phyloP scores from a whole-genome alignment of 352 stramenopile species.

The Phytophthora nicotianae region DNA sequence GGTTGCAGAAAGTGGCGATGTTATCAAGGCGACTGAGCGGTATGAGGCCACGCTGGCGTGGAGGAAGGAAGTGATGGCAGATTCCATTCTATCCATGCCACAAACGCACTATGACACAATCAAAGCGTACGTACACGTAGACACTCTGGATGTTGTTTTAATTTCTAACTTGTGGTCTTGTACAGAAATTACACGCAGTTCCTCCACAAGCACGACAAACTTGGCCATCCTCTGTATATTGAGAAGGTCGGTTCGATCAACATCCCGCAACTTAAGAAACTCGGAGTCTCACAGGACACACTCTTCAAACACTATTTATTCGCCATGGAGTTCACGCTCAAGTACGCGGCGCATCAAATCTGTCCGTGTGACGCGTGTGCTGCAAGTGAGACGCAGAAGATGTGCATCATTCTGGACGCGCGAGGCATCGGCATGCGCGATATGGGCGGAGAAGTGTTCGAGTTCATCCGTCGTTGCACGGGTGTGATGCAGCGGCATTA shows the following conservation, averaged over 20 bases:
- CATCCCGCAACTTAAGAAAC: slow-evolving; percentile 80
- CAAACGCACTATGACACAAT: slow-evolving; percentile 72
- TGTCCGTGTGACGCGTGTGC: slow-evolving; percentile 67
- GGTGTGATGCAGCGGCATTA: slow-evolving; percentile 90
- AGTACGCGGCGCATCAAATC: slow-evolving; percentile 65
- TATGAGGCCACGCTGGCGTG: slow-evolving; percentile 75
- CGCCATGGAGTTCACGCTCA: slow-evolving; percentile 84
- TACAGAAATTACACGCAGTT: slow-evolving; percentile 43
- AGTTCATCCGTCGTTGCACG: slow-evolving; percentile 84
- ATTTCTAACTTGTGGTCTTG: slow-evolving; percentile 1
- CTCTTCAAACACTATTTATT: slow-evolving; percentile 88
- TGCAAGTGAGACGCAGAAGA: slow-evolving; percentile 72
- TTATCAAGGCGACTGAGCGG: slow-evolving; percentile 57
- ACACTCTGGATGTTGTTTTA: background rate
- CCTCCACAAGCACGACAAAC: slow-evolving; percentile 81
- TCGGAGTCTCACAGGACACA: slow-evolving; percentile 65
- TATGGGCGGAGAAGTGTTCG: slow-evolving; percentile 73
- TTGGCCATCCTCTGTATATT: slow-evolving; percentile 80
- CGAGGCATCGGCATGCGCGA: slow-evolving; percentile 78
- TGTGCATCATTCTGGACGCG: slow-evolving; percentile 81
- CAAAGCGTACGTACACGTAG: slow-evolving; percentile 46
- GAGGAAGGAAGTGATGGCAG: slow-evolving; percentile 76
- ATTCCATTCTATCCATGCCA: slow-evolving; percentile 64
- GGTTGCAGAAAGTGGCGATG: slow-evolving; percentile 70
- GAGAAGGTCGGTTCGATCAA: slow-evolving; percentile 86